Base-by-base conservation (phyloP, 202 grass and related monocot genomes). In the Setaria viridis region DNA sequence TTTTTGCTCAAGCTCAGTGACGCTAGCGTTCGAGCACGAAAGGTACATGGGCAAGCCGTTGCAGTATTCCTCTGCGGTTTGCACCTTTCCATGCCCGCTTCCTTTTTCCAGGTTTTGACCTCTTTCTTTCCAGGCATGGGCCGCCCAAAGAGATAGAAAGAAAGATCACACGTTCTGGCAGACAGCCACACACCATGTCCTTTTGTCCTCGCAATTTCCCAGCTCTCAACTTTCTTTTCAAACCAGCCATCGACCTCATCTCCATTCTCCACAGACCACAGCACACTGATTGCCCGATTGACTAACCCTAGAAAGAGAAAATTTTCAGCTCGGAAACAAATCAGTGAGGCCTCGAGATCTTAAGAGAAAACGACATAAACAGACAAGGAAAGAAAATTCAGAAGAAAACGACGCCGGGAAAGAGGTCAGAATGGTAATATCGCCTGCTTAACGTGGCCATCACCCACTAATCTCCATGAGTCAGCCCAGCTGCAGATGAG, bases 71-170 rank as follows among this genome's bases (percentile, higher is more conserved):
- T 71, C 39, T 56, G 12, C 16, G 1, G 71, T 80, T 57, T 59
- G 68, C 82, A 42, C 84, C 76, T 69, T 85, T 82, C 12, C 19
- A 53, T 43, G 58, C 21, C 32, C n/a, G 50, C 86, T 73, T 66
- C 51, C 25, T 48, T 67, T 72, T 49, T 15, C 25, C 64, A 49
- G 25, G 72, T 25, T 25, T 29, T 57, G 79, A 74, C 88, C 30
- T 25, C 25, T 25, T 25, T 70, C 73, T 90, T 90, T 74, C 67
- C 56, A 90, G 79, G 73, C 39, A 70, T 78, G 72, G 58, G 11
- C 43, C 68, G 43, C 67, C 6, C 39, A 7, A 20, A 71, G 49
- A 1, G 21, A 42, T 33, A 6, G 25, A 25, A 25, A 25, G 45
- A 66, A 66, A 56, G 68, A 58, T 50, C 60, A 34, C 67, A 78